These are phyloP conservation scores for Eucommia ulmoides DNA, from an alignment of 257 asterid species.

Conservation along the genomic window DNA sequence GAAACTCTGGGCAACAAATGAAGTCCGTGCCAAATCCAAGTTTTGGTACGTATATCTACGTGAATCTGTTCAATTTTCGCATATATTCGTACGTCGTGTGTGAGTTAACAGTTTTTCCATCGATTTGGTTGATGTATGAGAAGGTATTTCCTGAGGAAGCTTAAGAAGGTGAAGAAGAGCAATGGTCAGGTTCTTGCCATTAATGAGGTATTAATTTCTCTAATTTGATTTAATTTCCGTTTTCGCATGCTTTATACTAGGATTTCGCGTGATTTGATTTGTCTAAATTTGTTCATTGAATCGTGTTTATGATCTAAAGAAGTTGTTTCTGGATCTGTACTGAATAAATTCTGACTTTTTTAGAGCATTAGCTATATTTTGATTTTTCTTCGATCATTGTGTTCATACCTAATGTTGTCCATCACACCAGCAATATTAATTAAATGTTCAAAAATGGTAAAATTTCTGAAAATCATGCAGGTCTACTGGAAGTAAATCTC, in stretches of 20 bases:
- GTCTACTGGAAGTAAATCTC: not conserved
- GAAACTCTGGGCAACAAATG: slow-evolving; percentile 1
- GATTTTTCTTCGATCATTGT: not conserved
- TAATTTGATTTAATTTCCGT: not conserved
- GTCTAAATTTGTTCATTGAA: too few species aligned
- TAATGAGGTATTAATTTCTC: slow-evolving; percentile 85
- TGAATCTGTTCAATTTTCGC: too few species aligned
- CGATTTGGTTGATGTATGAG: slow-evolving; percentile 1
- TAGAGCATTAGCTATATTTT: not conserved
- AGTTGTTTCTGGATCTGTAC: too few species aligned
- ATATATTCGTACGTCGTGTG: too few species aligned
- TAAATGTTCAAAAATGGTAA: not conserved
- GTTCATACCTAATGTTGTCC: not conserved
- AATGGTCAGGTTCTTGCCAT: slow-evolving; percentile 81
- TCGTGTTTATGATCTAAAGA: too few species aligned
- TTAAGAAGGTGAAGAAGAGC: slow-evolving; percentile 87
- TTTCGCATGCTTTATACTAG: too few species aligned
- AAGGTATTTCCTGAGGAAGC: slow-evolving; percentile 86
- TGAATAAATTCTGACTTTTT: not conserved
- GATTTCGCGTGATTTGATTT: too few species aligned
- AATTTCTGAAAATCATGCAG: not conserved
- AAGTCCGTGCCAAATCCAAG: slow-evolving; percentile 3
- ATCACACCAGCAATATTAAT: not conserved
- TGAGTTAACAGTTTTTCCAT: too few species aligned
- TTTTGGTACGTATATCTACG: not conserved